phyloP scores from a whole-genome alignment of 805 yeast species.

The Ogataea kodamae region DNA sequence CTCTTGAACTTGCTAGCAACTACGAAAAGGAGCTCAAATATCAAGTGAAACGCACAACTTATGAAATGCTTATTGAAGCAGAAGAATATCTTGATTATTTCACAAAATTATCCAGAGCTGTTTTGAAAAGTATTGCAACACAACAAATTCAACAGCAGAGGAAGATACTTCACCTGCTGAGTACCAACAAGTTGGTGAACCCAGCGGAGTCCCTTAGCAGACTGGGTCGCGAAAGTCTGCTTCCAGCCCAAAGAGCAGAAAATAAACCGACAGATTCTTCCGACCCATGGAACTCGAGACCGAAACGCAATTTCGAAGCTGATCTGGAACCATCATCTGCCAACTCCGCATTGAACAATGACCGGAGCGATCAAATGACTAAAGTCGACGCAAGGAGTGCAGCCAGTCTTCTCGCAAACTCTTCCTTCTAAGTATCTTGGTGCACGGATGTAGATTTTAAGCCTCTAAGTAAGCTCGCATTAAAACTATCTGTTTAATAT shows the following conservation, averaged over 20 bases:
- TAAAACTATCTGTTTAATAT: no score
- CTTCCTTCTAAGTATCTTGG: conserved; percentile 52
- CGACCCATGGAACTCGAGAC: conserved; percentile 36
- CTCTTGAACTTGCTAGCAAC: conserved; percentile 73
- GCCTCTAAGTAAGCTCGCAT: no score
- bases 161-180: conserved; percentile 66
- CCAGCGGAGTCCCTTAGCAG: conserved; percentile 52
- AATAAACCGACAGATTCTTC: conserved; percentile 11
- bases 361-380: conserved; percentile 31
- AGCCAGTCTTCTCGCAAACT: conserved; percentile 73
- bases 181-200: conserved; percentile 45
- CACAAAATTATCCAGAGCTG: conserved; percentile 45
- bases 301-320: conserved; percentile 25
- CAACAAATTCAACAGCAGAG: conserved; percentile 84
- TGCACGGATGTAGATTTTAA: conserved; percentile 10
- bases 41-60: conserved; percentile 78
- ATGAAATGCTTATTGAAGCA: conserved; percentile 77
- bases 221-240: conserved; percentile 68
- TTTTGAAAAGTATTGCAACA: conserved; percentile 58
- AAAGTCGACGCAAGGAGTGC: conserved; percentile 79
- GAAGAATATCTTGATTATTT: conserved; percentile 55
- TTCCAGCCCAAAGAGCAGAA: conserved; percentile 24
- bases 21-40: conserved; percentile 72
- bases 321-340: conserved; percentile 12
- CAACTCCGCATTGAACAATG: conserved; percentile 10